phyloP scores from a whole-genome alignment of 1,284 basidiomycete genomes.

The Sanghuangporus weigelae region DNA sequence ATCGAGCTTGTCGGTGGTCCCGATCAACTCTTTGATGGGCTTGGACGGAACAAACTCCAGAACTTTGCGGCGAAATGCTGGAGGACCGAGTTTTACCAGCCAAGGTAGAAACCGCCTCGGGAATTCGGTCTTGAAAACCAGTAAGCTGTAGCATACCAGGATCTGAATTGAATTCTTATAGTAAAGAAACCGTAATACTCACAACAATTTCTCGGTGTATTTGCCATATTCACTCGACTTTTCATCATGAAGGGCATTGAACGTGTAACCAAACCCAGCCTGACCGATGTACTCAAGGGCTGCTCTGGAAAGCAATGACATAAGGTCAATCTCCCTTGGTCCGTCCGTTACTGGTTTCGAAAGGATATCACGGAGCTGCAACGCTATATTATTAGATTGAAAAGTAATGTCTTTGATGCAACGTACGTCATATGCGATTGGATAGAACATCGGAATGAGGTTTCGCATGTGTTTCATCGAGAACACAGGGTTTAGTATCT shows the following conservation, averaged over 20 bases:
- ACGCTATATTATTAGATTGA: not conserved
- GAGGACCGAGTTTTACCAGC: constrained; percentile 9
- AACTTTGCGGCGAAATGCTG: constrained; percentile 6
- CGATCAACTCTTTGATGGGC: constrained; percentile 24
- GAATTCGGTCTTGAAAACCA: constrained; percentile 2
- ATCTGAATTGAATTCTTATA: too few species aligned
- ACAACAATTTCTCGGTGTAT: constrained; percentile 34
- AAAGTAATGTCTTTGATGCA: too few species aligned
- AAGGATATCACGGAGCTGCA: constrained; percentile 21
- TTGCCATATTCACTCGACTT: constrained; percentile 41
- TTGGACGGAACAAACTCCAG: constrained; percentile 26
- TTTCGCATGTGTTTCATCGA: constrained; percentile 13
- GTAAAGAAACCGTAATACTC: too few species aligned
- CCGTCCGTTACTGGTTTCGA: constrained; percentile 20
- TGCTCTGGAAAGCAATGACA: constrained; percentile 45
- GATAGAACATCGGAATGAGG: constrained; percentile 14
- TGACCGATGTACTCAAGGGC: constrained; percentile 49
- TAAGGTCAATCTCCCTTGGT: constrained; percentile 33
- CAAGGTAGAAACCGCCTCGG: constrained; percentile 9
- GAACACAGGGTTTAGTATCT: constrained; percentile 18
- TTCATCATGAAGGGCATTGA: constrained; percentile 40
- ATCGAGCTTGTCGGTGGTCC: constrained; percentile 8
- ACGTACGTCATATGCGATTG: not conserved
- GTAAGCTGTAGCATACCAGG: too few species aligned
- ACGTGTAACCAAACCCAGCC: constrained; percentile 46